Evolutionary conservation across 2,329 filamentous ascomycete genomes (phyloP), one percentile per base, ranked within the genome.

Genomic region (Ophiocordyceps polyrhachis-furcata): DNA sequence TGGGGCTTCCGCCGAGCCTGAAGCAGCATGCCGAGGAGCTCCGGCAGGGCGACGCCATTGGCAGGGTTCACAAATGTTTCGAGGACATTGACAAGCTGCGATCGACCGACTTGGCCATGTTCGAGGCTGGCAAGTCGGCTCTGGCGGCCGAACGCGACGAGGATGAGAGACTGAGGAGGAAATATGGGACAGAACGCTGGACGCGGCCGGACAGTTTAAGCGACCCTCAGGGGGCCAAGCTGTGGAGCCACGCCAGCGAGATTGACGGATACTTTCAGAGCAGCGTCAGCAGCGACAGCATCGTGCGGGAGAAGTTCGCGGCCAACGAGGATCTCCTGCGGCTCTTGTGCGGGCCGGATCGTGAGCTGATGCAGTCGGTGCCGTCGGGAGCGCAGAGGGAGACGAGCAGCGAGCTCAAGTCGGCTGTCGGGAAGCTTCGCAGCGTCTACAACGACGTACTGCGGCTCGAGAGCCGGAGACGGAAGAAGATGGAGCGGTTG

Each of bases 11-110:
- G 0, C 84, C 86, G 0, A 83, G 78, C 15, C 64, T 98, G 2
- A 74, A 87, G 3, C 84, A 91, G 20, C 91, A 95, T 53, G 89
- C 89, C 0, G 89, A 96, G 57, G 91, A 96, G 56, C 81, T 98
- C 43, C 74, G 88, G 19, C 89, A 96, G 58, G 83, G 88, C 46
- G 87, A 94, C 55, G 89, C 86, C 0, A 67, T 94, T 29, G 78
- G 81, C 46, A 71, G 83, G 25, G 65, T 96, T 0, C 76, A 83
- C 44, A 74, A 79, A 44, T 86, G 84, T 5, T 84, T 96, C 49
- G 79, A 83, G 5, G 89, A 96, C 51, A 93, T 88, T 1, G 81
- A 88, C 43, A 94, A 89, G 60, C 67, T 98, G n/a, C 85, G 91
- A 52, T 69, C 77, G 1, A 82, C 79, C 43, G 87, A 95, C 56